Percentiles rank a stretch among this genome's conserved stretches.
phyloP scores from a whole-genome alignment of 495 filamentous ascomycete genomes.

The Aspergillus diversus region DNA sequence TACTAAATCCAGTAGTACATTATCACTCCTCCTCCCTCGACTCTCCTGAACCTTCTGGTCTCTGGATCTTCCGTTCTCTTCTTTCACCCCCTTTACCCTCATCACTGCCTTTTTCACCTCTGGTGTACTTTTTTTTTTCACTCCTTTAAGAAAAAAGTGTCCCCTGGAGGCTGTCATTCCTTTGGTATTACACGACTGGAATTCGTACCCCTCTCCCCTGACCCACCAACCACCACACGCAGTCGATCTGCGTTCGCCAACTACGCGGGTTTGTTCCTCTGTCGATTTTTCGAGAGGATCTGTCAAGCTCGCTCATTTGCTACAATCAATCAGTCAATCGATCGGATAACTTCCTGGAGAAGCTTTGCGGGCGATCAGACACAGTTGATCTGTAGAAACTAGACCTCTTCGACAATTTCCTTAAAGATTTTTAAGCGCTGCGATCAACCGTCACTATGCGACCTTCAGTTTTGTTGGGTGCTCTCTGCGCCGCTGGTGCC shows the following conservation, averaged over 20 bases:
- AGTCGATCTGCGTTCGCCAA: conserved; percentile 45
- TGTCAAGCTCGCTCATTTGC: conserved; percentile 16
- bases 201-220: conserved; percentile 23
- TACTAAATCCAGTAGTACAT: conserved; percentile 29
- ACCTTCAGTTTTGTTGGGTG: conserved; percentile 63
- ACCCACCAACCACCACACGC: conserved; percentile 24
- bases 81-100: conserved; percentile 30
- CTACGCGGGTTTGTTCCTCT: conserved; percentile 12
- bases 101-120: conserved; percentile 27
- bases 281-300: conserved; percentile 6
- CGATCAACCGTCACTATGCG: conserved; percentile 60
- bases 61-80: conserved; percentile 23
- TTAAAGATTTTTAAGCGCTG: conserved; percentile 14
- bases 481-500: conserved; percentile 64
- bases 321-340: conserved; percentile 18
- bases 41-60: conserved; percentile 25
- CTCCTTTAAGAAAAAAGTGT: conserved; percentile 43
- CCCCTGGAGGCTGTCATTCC: conserved; percentile 43
- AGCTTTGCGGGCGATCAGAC: conserved; percentile 31
- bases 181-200: conserved; percentile 31
- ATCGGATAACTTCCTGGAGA: conserved; percentile 46
- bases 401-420: conserved; percentile 15
- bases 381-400: conserved; percentile 37
- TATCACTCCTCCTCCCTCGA: conserved; percentile 29
- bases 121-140: conserved; percentile 36